A percentile compares a stretch with the other conserved stretches of the same genome.
Conservation (phyloP, 805 yeast genomes). For the Candida qinlingensis region DNA sequence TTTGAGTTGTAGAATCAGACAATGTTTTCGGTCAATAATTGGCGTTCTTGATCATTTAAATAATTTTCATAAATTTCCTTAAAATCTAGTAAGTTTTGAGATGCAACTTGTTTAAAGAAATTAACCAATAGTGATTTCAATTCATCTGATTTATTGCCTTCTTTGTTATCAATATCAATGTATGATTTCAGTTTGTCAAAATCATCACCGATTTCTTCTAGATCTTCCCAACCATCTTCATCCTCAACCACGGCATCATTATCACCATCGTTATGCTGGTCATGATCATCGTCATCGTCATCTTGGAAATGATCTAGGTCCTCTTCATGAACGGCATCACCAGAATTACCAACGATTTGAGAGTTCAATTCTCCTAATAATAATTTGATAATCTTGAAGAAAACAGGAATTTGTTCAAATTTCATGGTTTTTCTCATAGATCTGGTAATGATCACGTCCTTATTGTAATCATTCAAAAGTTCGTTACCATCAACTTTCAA, state of each 20-base stretch:
- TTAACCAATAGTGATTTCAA: conserved; percentile 35
- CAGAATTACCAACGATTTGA: conserved; percentile 34
- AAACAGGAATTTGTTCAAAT: conserved; percentile 62
- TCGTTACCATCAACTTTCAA: conserved; percentile 75
- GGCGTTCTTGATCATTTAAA: conserved; percentile 46
- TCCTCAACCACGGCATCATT: conserved; percentile 66
- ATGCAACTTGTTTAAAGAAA: conserved; percentile 54
- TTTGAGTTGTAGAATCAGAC: conserved; percentile 21
- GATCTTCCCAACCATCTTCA: conserved; percentile 69
- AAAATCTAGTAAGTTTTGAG: conserved; percentile 45
- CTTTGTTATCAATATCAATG: conserved; percentile 35
- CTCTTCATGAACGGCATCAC: conserved; percentile 42
- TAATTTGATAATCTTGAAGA: conserved; percentile 66
- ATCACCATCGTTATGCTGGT: conserved; percentile 35
- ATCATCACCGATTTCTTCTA: conserved; percentile 61
- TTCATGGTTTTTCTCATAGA: conserved; percentile 65
- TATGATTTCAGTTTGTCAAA: conserved; percentile 59
- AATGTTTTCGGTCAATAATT: conserved; percentile 43
- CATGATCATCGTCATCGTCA: conserved; percentile 20
- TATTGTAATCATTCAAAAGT: conserved; percentile 44
- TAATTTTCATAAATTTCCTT: conserved; percentile 43
- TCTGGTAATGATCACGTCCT: conserved; percentile 73
- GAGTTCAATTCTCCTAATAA: conserved; percentile 63
- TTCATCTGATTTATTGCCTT: conserved; percentile 16
- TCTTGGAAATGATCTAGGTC: conserved; percentile 56